A percentile compares a stretch with the other conserved stretches of the same genome.
Evolutionary conservation across 768 basidiomycete genomes (phyloP).

Genomic region (Leccinum boreale): DNA sequence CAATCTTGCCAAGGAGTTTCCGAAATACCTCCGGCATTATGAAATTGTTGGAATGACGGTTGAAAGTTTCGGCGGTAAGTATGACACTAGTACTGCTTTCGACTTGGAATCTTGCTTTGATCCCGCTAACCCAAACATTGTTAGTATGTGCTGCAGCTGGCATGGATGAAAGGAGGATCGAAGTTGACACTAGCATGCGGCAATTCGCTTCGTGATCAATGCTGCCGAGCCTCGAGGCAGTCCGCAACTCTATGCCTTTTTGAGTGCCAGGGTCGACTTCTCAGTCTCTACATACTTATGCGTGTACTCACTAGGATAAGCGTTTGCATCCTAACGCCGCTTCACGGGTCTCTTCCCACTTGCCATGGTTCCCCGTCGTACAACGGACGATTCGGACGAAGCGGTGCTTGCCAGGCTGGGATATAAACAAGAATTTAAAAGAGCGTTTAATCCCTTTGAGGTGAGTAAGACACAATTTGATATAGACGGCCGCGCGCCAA

Average conservation of each 20-base stretch:
- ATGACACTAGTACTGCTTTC: background rate
- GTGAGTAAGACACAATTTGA: conserved; percentile 7
- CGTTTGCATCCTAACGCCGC: background rate
- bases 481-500: background rate
- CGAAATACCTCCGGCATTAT: too few relatives aligned
- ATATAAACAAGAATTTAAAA: conserved; percentile 34
- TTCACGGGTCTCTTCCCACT: background rate
- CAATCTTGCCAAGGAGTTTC: too few relatives aligned
- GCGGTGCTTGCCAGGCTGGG: conserved; percentile 28
- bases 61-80: background rate
- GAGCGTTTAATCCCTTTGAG: conserved; percentile 30
- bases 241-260: background rate
- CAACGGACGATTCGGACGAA: conserved; percentile 20
- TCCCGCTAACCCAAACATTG: background rate
- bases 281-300: too few relatives aligned
- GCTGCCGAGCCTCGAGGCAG: background rate
- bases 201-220: background rate
- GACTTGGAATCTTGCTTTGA: too few relatives aligned
- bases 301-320: background rate
- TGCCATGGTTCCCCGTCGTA: background rate
- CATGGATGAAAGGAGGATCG: too few relatives aligned
- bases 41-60: background rate
- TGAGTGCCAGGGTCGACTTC: background rate
- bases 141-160: background rate
- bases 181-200: background rate